Evolutionary conservation across 495 filamentous ascomycete genomes (phyloP).

Genomic region (Penicillium soppii): DNA sequence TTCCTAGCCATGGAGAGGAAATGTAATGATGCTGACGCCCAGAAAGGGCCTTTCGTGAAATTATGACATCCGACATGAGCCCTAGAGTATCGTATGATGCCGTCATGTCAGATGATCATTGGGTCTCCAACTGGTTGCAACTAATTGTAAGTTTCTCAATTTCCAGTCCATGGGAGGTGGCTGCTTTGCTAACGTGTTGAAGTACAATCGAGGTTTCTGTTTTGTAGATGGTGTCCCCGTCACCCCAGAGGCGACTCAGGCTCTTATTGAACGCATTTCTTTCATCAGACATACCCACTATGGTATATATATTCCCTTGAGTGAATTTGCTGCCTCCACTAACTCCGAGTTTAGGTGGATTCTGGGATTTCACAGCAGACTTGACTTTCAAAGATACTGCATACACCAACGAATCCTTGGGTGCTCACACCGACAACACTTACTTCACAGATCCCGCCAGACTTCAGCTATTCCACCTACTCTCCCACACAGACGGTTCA

Average conservation of each 20-base stretch:
- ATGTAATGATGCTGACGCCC: not conserved
- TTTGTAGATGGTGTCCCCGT: conserved; percentile 67
- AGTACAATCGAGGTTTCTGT: conserved; percentile 65
- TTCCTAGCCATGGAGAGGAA: not conserved
- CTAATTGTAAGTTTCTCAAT: conserved; percentile 51
- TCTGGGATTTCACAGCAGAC: conserved; percentile 93
- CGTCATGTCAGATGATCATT: conserved; percentile 57
- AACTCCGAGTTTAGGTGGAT: conserved; percentile 58
- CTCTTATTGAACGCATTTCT: conserved; percentile 73
- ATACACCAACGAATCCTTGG: conserved; percentile 78
- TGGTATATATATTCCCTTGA: conserved; percentile 42
- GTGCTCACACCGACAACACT: conserved; percentile 86
- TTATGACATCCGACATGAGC: conserved; percentile 14
- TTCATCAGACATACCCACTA: conserved; percentile 88
- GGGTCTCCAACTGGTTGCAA: conserved; percentile 54
- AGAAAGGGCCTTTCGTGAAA: conserved; percentile 29
- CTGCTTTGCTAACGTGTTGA: conserved; percentile 9
- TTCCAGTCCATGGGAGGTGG: not conserved
- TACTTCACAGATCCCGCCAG: conserved; percentile 91
- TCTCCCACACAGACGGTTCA: conserved; percentile 65
- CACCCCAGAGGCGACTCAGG: conserved; percentile 65
- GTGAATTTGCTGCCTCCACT: not conserved
- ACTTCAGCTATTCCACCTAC: conserved; percentile 85
- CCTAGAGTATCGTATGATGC: conserved; percentile 57
- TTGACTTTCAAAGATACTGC: conserved; percentile 86